Base-by-base conservation (phyloP, 495 filamentous ascomycete genomes). In the Aspergillus olivimuriae region DNA sequence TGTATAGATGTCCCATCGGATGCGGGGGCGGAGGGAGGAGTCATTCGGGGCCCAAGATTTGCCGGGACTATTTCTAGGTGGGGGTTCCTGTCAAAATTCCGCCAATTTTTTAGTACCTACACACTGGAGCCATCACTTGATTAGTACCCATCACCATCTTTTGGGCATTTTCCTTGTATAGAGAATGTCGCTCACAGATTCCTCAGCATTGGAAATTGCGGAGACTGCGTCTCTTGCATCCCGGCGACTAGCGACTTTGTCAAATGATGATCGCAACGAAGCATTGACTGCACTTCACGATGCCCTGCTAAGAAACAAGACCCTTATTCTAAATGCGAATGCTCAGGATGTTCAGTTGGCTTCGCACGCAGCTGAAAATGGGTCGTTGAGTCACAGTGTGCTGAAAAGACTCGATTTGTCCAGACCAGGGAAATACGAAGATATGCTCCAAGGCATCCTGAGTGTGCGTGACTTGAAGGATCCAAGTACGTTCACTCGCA, bases 381-480 rank as follows among this genome's bases (percentile, higher is more conserved):
- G 91, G 31, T 68, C 80, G 41, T 63, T 97, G 17, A 94, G 81
- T 53, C 76, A 84, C 51, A 94, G 88, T 60, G 73, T 99, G 14
- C 74, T 97, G n/a, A 92, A 95, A 54, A 73, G 92, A 50, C 72
- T 99, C 40, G 91, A 97, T 53, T 68, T 98, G 9, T 78, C 81
- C 7, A 83, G 84, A 57, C 76, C 78, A 41, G 89, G 90, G 30
- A 97, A 98, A 70, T 98, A 82, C 76, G 87, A 95, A 53, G 92
- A 96, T 52, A 99, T 97, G 92, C 75, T 99, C 36, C 82, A 94
- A 63, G 94, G 92, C 20, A 94, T 99, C 48, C 60, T 95, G 39
- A 86, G 91, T 65, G 94, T 99, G 31, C 75, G 86, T 50, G 79
- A 78, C 39, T 74, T 99, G 11, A 80, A 84, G 44, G 92, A 99